These are phyloP conservation scores for Amanita exitialis DNA, from an alignment of 768 basidiomycete species.

Conservation along the genomic window DNA sequence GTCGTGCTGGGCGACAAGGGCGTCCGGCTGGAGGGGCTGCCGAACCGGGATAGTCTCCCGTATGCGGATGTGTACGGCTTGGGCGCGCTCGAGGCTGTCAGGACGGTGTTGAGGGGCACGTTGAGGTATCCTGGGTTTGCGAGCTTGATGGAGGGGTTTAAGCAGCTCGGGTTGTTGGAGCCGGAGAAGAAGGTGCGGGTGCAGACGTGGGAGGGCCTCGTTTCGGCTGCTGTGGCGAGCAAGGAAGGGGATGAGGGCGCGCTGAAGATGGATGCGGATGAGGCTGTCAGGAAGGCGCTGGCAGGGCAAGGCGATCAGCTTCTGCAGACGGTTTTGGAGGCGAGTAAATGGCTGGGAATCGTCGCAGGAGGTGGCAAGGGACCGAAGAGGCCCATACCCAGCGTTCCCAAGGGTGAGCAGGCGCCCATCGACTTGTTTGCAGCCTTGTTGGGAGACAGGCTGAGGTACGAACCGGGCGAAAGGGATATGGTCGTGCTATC, in stretches of 20 bases:
- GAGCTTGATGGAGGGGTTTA: slow-evolving; percentile 63
- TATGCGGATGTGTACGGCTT: slow-evolving; percentile 64
- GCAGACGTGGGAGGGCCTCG: slow-evolving; percentile 27
- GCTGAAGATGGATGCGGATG: not conserved
- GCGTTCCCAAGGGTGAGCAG: slow-evolving; percentile 29
- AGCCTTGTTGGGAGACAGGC: slow-evolving; percentile 55
- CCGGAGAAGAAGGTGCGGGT: slow-evolving; percentile 22
- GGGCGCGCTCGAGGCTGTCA: slow-evolving; percentile 25
- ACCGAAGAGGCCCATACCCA: slow-evolving; percentile 21
- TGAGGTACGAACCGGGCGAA: slow-evolving; percentile 61
- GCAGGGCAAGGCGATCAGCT: slow-evolving; percentile 10
- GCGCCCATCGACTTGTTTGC: slow-evolving; percentile 72
- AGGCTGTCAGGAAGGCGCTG: slow-evolving; percentile 2
- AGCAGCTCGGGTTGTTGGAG: slow-evolving; percentile 58
- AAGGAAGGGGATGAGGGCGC: slow-evolving; percentile 1
- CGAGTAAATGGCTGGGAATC: slow-evolving; percentile 28
- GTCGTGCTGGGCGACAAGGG: slow-evolving; percentile 26
- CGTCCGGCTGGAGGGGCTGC: slow-evolving; percentile 69
- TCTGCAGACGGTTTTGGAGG: slow-evolving; percentile 15
- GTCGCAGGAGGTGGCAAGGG: not conserved
- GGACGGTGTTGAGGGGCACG: slow-evolving; percentile 77
- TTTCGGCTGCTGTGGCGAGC: slow-evolving; percentile 11
- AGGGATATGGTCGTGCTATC: slow-evolving; percentile 81
- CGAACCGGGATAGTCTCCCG: slow-evolving; percentile 73
- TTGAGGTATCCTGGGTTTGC: slow-evolving; percentile 86